Percentiles rank a stretch among this genome's conserved stretches.
These are phyloP conservation scores for Calycina herbarum DNA, from an alignment of 2,329 filamentous ascomycete species.

Conservation along the genomic window DNA sequence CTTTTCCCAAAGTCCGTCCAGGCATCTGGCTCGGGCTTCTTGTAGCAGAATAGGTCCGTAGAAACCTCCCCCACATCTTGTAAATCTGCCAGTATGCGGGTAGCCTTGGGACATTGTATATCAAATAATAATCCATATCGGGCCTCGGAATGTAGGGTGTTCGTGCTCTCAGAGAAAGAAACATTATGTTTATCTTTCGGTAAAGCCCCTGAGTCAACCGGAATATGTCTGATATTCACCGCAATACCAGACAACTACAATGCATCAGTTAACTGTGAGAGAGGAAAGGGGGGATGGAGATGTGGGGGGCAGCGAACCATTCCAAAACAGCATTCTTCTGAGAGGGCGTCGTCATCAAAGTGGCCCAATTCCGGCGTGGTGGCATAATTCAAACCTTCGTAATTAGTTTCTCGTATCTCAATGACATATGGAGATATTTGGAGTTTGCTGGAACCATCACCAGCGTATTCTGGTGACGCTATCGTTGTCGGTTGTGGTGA, in stretches of 20 bases:
- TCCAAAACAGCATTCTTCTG: background rate
- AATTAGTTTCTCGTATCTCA: background rate
- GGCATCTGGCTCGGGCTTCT: background rate
- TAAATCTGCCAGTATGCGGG: background rate
- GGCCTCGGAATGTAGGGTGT: background rate
- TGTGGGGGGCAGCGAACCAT: background rate
- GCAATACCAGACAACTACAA: background rate
- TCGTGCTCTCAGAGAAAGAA: background rate
- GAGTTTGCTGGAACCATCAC: background rate
- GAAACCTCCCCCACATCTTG: background rate
- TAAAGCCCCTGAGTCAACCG: background rate
- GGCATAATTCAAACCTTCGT: background rate
- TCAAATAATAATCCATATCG: background rate
- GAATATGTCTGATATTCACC: background rate
- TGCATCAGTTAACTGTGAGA: background rate
- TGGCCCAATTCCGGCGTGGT: background rate
- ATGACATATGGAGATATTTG: background rate
- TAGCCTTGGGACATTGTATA: background rate
- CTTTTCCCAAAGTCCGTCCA: background rate
- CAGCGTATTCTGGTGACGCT: background rate
- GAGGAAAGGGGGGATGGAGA: background rate
- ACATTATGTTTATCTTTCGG: background rate
- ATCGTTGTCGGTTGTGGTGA: background rate
- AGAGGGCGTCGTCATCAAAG: background rate
- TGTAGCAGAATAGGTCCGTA: background rate